phyloP scores from a whole-genome alignment of 495 filamentous ascomycete genomes.

The Umbilicaria muhlenbergii region DNA sequence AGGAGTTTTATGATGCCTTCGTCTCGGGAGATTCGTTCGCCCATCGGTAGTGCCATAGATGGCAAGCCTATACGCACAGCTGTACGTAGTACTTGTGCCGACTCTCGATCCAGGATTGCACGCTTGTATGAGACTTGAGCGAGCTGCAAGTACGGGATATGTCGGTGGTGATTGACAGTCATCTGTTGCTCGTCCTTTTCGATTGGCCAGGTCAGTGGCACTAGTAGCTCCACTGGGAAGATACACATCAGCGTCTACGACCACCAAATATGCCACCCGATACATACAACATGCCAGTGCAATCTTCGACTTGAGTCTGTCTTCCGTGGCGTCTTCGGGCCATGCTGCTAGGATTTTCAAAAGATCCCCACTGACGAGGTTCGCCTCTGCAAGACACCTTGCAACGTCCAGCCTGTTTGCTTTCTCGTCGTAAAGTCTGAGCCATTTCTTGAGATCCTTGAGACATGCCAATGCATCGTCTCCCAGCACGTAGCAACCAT shows the following conservation, averaged over 20 bases:
- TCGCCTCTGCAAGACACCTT: constrained; percentile 80
- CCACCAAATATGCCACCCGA: not conserved
- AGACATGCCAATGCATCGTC: constrained; percentile 87
- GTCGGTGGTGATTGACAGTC: constrained; percentile 85
- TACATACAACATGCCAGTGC: constrained; percentile 60
- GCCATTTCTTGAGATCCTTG: constrained; percentile 84
- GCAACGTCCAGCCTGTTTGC: constrained; percentile 90
- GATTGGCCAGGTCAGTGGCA: constrained; percentile 88
- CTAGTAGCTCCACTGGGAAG: constrained; percentile 61
- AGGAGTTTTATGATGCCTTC: constrained; percentile 88
- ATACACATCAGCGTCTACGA: constrained; percentile 2
- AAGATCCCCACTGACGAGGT: constrained; percentile 79
- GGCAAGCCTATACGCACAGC: constrained; percentile 70
- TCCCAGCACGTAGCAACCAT: constrained; percentile 73
- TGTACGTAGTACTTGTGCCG: constrained; percentile 58
- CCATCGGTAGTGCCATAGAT: constrained; percentile 62
- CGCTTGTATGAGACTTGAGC: constrained; percentile 83
- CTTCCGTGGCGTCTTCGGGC: constrained; percentile 48
- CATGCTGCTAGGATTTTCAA: constrained; percentile 76
- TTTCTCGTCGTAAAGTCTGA: constrained; percentile 89
- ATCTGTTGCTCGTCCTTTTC: constrained; percentile 63
- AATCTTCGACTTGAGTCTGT: constrained; percentile 60
- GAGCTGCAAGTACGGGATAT: constrained; percentile 74
- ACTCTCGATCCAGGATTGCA: constrained; percentile 66
- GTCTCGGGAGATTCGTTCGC: constrained; percentile 64